Evolutionary conservation across 257 asterid species (phyloP).

Genomic region (Primulina huaijiensis): DNA sequence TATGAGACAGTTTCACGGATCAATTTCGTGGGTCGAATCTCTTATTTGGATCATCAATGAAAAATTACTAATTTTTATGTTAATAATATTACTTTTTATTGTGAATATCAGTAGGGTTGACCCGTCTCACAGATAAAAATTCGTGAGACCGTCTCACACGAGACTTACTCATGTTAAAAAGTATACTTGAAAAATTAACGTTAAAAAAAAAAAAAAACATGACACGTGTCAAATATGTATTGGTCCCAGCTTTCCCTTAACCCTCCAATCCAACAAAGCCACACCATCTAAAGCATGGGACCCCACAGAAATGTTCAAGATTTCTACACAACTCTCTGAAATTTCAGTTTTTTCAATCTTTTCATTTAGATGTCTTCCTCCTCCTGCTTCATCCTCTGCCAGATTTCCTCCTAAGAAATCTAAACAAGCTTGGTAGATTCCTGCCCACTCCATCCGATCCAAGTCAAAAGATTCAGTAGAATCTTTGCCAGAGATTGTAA

Average conservation of each 20-base stretch:
- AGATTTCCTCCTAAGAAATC: background rate
- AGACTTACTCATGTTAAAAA: too few species aligned
- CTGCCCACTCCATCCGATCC: background rate
- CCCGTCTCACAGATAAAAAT: too few species aligned
- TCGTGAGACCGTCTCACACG: too few species aligned
- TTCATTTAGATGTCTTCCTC: too few species aligned
- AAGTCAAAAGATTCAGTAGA: background rate
- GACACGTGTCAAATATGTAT: background rate
- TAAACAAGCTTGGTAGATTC: constrained; percentile 15
- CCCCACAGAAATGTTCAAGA: constrained; percentile 4
- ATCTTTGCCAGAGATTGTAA: constrained; percentile 28
- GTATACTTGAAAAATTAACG: too few species aligned
- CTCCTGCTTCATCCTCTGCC: constrained; percentile 5
- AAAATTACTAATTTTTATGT: too few species aligned
- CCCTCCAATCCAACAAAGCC: background rate
- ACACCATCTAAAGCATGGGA: background rate
- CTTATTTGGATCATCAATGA: too few species aligned
- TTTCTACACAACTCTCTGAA: background rate
- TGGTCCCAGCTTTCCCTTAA: background rate
- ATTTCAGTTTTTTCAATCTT: background rate
- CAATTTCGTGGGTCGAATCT: too few species aligned
- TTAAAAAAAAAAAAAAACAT: too few species aligned
- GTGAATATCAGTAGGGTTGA: too few species aligned
- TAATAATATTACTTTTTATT: too few species aligned
- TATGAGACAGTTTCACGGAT: too few species aligned